These are phyloP conservation scores for Lactuca sativa DNA, from an alignment of 129 eudicot species.

Conservation along the genomic window DNA sequence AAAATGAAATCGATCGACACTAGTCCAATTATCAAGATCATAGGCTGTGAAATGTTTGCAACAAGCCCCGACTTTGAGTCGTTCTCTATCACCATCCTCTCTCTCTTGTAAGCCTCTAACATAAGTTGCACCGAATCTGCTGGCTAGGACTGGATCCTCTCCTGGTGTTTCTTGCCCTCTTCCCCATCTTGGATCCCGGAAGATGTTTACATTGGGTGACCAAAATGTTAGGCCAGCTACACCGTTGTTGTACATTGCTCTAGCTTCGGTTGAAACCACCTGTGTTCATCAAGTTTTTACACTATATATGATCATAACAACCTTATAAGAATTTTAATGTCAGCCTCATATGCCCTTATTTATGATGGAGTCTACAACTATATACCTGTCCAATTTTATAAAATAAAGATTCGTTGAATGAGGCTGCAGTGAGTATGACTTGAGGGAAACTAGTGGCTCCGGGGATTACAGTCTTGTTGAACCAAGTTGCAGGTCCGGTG, in stretches of 20 bases:
- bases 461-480: conserved; percentile 40
- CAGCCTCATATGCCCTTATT: too few species aligned
- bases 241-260: conserved; percentile 95
- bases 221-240: conserved; percentile 81
- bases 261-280: conserved; percentile 89
- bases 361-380: not conserved
- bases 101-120: conserved; percentile 75
- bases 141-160: conserved; percentile 74
- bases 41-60: conserved; percentile 44
- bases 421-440: conserved; percentile 72
- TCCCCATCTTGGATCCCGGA: conserved; percentile 96
- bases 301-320: not conserved
- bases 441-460: conserved; percentile 89
- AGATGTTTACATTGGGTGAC: conserved; percentile 94
- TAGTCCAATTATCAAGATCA: conserved; percentile 44
- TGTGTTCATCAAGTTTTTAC: conserved; percentile 12
- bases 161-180: conserved; percentile 99
- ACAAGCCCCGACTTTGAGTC: conserved; percentile 38
- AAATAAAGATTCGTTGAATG: conserved; percentile 78
- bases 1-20: conserved; percentile 34
- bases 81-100: conserved; percentile 29
- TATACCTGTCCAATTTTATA: conserved; percentile 42
- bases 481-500: conserved; percentile 48
- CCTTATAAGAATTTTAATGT: not conserved
- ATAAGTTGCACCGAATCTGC: conserved; percentile 55